A percentile compares a stretch with the other conserved stretches of the same genome.
These are phyloP conservation scores for Chloromonas sp. DNA, from an alignment of 163 green algal genomes.

Conservation along the genomic window DNA sequence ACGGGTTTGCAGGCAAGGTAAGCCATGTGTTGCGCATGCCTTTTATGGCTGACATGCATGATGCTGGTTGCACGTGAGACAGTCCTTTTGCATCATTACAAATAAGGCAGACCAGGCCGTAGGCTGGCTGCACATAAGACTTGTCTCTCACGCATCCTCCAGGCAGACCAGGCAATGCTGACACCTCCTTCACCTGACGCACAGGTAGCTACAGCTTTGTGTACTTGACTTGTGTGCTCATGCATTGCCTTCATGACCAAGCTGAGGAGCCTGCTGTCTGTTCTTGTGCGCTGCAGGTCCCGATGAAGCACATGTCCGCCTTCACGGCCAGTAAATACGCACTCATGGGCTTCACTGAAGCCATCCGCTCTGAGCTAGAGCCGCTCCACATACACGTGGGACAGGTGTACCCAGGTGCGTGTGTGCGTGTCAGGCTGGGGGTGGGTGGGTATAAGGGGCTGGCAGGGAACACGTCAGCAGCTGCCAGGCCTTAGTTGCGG, in stretches of 20 bases:
- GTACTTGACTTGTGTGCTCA: too few relatives aligned
- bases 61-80: not conserved
- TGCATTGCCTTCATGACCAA: too few relatives aligned
- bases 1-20: constrained; percentile 35
- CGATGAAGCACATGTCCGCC: constrained; percentile 42
- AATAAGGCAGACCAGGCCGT: too few relatives aligned
- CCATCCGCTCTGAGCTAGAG: constrained; percentile 36
- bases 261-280: too few relatives aligned
- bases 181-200: too few relatives aligned
- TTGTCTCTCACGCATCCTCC: too few relatives aligned
- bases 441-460: not conserved
- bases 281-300: constrained; percentile 15
- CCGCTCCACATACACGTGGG: constrained; percentile 35
- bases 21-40: not conserved
- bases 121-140: too few relatives aligned
- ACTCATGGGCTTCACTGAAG: constrained; percentile 28
- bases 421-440: not conserved
- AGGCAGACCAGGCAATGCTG: too few relatives aligned
- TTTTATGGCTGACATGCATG: not conserved
- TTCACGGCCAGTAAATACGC: constrained; percentile 47
- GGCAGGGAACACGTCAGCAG: too few relatives aligned
- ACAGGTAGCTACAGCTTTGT: too few relatives aligned
- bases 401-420: constrained; percentile 25
- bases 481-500: too few relatives aligned
- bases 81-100: not conserved